Percentiles rank a stretch among this genome's conserved stretches.
phyloP scores from a whole-genome alignment of 2,329 filamentous ascomycete species.

The Aureobasidium sp. region DNA sequence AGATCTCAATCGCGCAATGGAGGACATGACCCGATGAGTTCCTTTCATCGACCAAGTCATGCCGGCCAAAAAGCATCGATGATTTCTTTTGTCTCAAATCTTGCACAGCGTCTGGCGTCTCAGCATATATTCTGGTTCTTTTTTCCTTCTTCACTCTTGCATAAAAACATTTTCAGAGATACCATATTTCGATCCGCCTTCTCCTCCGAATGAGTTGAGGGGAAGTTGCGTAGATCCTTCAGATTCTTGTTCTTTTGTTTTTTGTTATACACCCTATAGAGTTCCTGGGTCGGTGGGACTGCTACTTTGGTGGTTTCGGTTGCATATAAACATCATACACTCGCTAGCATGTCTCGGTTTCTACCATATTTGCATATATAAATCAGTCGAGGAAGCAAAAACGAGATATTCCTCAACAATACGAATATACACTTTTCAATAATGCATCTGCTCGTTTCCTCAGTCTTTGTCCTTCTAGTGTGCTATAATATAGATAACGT shows the following conservation, averaged over 20 bases:
- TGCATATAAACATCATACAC: not conserved
- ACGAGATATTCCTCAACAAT: not conserved
- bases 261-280: not conserved
- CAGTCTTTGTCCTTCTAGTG: not conserved
- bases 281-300: not conserved
- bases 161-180: conserved; percentile 12
- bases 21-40: not conserved
- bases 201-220: conserved; percentile 6
- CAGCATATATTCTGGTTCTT: not conserved
- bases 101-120: conserved; percentile 10
- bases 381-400: not conserved
- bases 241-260: not conserved
- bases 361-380: not conserved
- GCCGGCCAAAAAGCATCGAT: not conserved
- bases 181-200: conserved; percentile 12
- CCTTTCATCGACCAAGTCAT: not conserved
- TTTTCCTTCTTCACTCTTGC: not conserved
- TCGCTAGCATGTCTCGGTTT: not conserved
- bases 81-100: not conserved
- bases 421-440: not conserved
- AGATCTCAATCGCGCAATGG: not conserved
- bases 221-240: conserved; percentile 3
- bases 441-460: not conserved
- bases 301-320: not conserved
- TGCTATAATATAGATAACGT: not conserved